These are phyloP conservation scores for Trichocladium uniseriatum DNA, from an alignment of 495 filamentous ascomycete species.

Conservation along the genomic window DNA sequence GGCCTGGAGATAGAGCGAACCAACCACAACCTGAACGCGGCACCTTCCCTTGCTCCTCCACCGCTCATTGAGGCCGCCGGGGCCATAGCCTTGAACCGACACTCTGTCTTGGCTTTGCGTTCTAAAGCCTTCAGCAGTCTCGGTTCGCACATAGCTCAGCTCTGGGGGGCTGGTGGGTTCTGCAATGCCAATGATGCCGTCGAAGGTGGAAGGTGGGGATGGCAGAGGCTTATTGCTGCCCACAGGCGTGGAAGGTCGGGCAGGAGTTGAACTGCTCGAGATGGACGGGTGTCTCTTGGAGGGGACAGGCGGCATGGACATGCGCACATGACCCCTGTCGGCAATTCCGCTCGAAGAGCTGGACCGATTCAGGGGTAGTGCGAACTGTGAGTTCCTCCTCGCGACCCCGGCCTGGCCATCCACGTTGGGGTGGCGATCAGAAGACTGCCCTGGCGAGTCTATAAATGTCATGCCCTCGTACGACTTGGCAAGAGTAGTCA, in stretches of 20 bases:
- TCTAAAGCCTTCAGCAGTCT: conserved; percentile 29
- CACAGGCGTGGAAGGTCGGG: conserved; percentile 44
- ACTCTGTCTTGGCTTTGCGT: conserved; percentile 63
- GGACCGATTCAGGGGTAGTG: conserved; percentile 36
- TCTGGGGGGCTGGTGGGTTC: conserved; percentile 27
- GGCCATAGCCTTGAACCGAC: conserved; percentile 76
- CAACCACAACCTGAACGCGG: conserved; percentile 70
- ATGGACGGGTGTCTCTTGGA: conserved; percentile 28
- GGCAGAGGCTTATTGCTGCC: conserved; percentile 35
- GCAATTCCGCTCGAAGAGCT: conserved; percentile 37
- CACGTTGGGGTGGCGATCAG: conserved; percentile 30
- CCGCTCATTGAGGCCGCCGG: conserved; percentile 61
- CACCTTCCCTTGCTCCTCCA: conserved; percentile 76
- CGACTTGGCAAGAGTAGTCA: conserved; percentile 77
- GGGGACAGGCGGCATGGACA: conserved; percentile 65
- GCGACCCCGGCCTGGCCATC: conserved; percentile 27
- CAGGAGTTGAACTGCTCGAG: conserved; percentile 40
- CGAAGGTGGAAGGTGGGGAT: conserved; percentile 59
- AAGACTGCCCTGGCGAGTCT: conserved; percentile 56
- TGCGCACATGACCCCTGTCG: conserved; percentile 49
- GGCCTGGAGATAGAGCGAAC: conserved; percentile 76
- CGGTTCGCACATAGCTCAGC: conserved; percentile 21
- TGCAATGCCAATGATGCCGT: conserved; percentile 51
- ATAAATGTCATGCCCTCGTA: conserved; percentile 71
- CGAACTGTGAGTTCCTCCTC: conserved; percentile 48